phyloP scores from a whole-genome alignment of 2,329 filamentous ascomycete species.

The Eutypa lata region DNA sequence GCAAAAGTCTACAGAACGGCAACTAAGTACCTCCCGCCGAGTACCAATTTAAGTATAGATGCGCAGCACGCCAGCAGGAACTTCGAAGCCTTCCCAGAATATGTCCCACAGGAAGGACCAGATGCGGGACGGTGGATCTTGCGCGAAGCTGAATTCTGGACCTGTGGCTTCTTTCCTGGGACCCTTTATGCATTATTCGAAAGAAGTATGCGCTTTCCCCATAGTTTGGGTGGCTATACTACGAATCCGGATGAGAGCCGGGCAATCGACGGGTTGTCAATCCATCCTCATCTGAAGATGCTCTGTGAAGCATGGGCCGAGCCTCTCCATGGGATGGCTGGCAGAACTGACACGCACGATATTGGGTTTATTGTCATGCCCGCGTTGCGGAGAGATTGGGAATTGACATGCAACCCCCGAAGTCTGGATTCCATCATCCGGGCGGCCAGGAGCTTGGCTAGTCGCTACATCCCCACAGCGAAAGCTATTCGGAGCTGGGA shows the following conservation, averaged over 20 bases:
- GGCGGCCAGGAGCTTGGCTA: conserved; percentile 42
- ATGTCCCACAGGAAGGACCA: conserved; percentile 25
- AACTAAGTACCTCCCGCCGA: background rate
- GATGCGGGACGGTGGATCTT: conserved; percentile 23
- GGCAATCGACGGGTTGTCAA: background rate
- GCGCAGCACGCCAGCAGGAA: background rate
- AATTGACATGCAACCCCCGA: conserved; percentile 37
- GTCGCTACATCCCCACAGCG: conserved; percentile 37
- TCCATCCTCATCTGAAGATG: conserved; percentile 8
- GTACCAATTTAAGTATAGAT: conserved; percentile 1
- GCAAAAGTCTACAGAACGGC: conserved; percentile 9
- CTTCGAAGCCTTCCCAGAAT: conserved; percentile 18
- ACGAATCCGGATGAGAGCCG: conserved; percentile 5
- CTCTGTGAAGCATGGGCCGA: conserved; percentile 29
- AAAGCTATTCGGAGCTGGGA: conserved; percentile 50
- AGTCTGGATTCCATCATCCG: conserved; percentile 38
- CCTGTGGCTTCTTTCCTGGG: conserved; percentile 40
- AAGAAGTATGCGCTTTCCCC: conserved; percentile 27
- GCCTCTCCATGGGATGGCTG: conserved; percentile 34
- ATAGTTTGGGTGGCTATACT: background rate
- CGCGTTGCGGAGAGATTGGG: conserved; percentile 43
- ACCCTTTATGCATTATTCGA: conserved; percentile 34
- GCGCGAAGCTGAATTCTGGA: conserved; percentile 37
- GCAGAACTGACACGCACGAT: conserved; percentile 50
- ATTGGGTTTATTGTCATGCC: conserved; percentile 53